Percentiles rank a stretch among this genome's conserved stretches.
phyloP scores from a whole-genome alignment of 2,329 filamentous ascomycete species.

The Hymenoscyphus fructigenus region DNA sequence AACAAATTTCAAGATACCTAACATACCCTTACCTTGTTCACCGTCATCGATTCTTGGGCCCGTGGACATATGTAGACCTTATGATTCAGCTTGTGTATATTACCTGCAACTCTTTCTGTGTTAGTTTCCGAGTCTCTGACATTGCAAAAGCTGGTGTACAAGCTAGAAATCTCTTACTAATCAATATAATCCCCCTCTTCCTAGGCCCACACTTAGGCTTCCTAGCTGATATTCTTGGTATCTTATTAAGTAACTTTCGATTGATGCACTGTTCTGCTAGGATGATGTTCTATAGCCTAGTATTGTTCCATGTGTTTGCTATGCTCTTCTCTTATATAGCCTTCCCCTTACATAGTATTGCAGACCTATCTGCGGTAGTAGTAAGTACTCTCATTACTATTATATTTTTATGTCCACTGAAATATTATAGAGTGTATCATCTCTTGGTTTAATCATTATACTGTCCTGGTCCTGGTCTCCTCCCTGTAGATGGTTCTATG shows the following conservation, averaged over 20 bases:
- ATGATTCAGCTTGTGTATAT: constrained; percentile 20
- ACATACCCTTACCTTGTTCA: not conserved
- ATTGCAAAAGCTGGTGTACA: constrained; percentile 3
- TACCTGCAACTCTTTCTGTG: constrained; percentile 17
- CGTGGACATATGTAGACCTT: constrained; percentile 14
- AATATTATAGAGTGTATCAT: not conserved
- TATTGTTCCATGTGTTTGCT: not conserved
- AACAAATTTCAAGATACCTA: constrained; percentile 11
- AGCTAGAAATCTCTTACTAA: not conserved
- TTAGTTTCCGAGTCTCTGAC: constrained; percentile 17
- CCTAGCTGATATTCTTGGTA: not conserved
- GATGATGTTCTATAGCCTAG: not conserved
- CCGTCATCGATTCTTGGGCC: not conserved
- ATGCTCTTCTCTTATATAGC: not conserved
- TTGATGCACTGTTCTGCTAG: not conserved
- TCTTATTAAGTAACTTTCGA: not conserved
- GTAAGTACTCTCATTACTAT: constrained; percentile 16
- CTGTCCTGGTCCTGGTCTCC: not conserved
- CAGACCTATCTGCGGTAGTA: constrained; percentile 16
- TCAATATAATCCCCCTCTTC: not conserved
- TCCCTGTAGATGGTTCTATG: not conserved
- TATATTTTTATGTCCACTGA: constrained; percentile 9
- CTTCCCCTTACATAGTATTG: constrained; percentile 6
- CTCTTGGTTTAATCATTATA: not conserved
- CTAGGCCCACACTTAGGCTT: not conserved